Conservation (phyloP, 208 protist genomes). For the Trichomonas gallinae region DNA sequence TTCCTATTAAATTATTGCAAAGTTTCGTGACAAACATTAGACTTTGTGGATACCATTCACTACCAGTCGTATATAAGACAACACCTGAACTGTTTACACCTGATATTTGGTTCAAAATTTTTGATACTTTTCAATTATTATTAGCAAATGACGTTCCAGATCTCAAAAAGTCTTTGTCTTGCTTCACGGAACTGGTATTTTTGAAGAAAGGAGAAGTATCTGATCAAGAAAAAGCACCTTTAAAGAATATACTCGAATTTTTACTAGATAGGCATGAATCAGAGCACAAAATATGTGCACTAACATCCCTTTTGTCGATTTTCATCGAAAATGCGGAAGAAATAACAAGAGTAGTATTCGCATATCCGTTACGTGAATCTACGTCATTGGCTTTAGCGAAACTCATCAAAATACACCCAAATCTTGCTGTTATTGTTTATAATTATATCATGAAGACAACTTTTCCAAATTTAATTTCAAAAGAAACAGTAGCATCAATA, state of each 20-base stretch:
- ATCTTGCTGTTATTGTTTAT: not conserved
- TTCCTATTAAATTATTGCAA: not conserved
- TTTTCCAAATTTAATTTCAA: not conserved
- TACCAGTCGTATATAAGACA: not conserved
- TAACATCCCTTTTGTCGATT: too few species aligned
- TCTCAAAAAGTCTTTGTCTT: not conserved
- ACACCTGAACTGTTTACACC: not conserved
- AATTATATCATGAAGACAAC: not conserved
- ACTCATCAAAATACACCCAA: not conserved
- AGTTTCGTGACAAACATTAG: not conserved
- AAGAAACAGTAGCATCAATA: not conserved
- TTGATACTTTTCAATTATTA: not conserved
- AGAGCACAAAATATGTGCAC: not conserved
- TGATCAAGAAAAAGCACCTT: not conserved
- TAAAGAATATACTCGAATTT: not conserved
- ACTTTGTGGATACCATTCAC: not conserved
- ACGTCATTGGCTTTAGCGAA: too few species aligned
- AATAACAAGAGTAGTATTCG: not conserved
- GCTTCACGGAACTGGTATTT: not conserved
- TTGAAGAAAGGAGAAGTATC: not conserved
- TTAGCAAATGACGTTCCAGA: not conserved
- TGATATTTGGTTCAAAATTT: not conserved
- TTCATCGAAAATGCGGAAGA: not conserved
- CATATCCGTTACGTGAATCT: not conserved
- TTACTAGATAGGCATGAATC: too few species aligned